Evolutionary conservation across 2,329 filamentous ascomycete genomes (phyloP).

Genomic region (Aureobasidium sp.): DNA sequence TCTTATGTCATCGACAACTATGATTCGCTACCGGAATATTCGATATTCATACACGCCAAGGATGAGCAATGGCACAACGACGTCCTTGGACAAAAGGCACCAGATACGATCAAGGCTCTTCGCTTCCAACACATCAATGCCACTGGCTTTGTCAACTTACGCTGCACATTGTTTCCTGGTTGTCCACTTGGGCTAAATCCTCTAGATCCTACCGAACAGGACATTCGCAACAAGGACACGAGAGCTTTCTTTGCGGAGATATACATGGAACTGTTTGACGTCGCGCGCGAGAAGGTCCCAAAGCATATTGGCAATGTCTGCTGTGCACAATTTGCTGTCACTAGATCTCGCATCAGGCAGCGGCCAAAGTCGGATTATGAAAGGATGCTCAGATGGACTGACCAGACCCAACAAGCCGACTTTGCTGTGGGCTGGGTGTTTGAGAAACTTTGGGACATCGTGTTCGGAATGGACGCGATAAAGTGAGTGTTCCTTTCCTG

Average conservation of each 20-base stretch:
- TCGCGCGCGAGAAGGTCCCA: neutral
- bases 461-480: neutral
- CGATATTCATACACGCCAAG: neutral
- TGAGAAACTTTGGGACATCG: neutral
- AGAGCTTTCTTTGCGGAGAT: neutral
- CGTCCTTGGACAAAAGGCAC: neutral
- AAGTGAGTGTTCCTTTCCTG: neutral
- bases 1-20: slow-evolving; percentile 1
- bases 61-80: slow-evolving; percentile 1
- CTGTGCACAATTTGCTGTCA: neutral
- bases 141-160: neutral
- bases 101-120: neutral
- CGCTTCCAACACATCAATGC: neutral
- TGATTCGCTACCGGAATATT: neutral
- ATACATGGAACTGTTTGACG: neutral
- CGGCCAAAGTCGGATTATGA: neutral
- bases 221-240: neutral
- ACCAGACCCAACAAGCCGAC: neutral
- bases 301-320: neutral
- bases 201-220: neutral
- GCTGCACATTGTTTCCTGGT: neutral
- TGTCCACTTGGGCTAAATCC: neutral
- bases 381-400: neutral
- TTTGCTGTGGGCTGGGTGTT: neutral
- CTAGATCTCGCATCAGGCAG: neutral